phyloP scores from a whole-genome alignment of 1,284 basidiomycete species.

The Moesziomyces parantarcticus region DNA sequence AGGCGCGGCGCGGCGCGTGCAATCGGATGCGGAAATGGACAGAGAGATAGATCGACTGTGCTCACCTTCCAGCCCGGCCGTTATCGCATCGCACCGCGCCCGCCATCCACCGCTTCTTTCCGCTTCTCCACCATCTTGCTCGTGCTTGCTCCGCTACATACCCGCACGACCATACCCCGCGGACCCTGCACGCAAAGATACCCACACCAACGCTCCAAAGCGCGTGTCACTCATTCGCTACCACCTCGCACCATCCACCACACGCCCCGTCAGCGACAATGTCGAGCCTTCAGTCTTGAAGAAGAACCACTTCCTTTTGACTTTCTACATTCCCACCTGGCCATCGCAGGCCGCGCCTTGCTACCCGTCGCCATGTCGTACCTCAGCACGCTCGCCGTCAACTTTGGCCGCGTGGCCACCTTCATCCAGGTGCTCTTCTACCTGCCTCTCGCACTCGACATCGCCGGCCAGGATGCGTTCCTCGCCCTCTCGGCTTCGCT shows the following conservation, averaged over 20 bases:
- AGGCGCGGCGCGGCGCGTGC: neutral
- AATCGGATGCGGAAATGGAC: conserved; percentile 10
- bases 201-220: no score
- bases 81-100: no score
- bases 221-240: no score
- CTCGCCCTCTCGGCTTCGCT: conserved; percentile 64
- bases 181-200: no score
- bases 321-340: neutral
- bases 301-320: no score
- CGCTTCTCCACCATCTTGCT: no score
- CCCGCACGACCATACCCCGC: no score
- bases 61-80: no score
- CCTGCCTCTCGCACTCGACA: conserved; percentile 64
- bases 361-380: conserved; percentile 29
- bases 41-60: neutral
- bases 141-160: no score
- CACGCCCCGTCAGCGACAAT: neutral
- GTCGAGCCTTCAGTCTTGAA: neutral
- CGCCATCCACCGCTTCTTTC: no score
- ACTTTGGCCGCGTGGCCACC: conserved; percentile 55
- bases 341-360: neutral
- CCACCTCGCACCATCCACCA: no score
- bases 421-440: conserved; percentile 66
- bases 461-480: conserved; percentile 65
- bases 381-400: conserved; percentile 37